Evolutionary conservation across 345 rosid genomes (phyloP), one percentile per base, ranked within the genome.

Genomic region (Acer campestre): DNA sequence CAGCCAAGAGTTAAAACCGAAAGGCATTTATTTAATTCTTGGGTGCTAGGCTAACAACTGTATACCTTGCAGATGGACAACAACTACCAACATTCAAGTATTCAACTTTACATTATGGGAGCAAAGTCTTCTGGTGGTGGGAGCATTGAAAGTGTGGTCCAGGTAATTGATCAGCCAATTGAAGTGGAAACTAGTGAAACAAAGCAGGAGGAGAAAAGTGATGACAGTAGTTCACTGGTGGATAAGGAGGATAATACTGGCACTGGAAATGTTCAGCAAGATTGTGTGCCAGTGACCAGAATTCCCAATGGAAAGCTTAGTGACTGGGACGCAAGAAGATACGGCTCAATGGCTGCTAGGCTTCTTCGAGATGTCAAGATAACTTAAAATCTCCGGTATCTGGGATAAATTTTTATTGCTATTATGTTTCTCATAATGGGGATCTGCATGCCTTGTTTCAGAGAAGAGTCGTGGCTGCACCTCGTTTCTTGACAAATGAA

Each of bases 241-340:
- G 86, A 70, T 46, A 69, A 64, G 68, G 66, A 23, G 42, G 80
- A 79, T 58, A 81, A 78, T 40, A 56, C 48, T 78, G 73, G 55
- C 16, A 17, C 75, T 72, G 87, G 81, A 61, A 38, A 25, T 48
- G 84, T 77, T 5, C 68, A 68, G 59, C 83, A 81, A 68, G 84
- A 86, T 77, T 73, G 79, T 71, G 79, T 84, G 42, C 61, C 7
- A 67, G 40, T 61, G 40, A 81, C 69, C 53, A 85, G 81, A 76
- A 74, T 85, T 31, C 88, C 84, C 29, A 80, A 80, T 1, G 89
- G 85, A 20, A 81, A 88, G 72, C 92, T 93, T 62, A 90, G 91
- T 27, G 97, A 92, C 51, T 95, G 99, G 99, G 97, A 95, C 78
- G 89, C 89, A 61, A 90, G 99, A 84, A 89, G 98, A 84, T 86